phyloP scores from a whole-genome alignment of 176 grass and related monocot genomes.

The Cymbopogon citratus region DNA sequence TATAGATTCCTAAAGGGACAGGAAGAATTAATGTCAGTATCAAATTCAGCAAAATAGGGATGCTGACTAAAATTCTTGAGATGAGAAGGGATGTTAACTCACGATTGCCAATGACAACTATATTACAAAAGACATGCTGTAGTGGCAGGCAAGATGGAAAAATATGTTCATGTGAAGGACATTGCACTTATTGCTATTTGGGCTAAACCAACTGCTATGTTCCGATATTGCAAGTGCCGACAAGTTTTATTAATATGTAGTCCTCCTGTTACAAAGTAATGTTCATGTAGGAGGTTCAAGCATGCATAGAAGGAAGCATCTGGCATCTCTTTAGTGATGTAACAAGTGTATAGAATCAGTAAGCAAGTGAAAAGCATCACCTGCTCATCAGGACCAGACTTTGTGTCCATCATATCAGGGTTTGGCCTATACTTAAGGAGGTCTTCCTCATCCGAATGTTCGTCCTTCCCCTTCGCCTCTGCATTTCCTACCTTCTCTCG shows the following conservation, averaged over 20 bases:
- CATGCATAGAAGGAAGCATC: not conserved
- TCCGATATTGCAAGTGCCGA: not conserved
- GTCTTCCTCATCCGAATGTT: slow-evolving; percentile 53
- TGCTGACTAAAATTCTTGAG: not conserved
- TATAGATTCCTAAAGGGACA: too few species aligned
- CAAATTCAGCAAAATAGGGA: not conserved
- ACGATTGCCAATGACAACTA: not conserved
- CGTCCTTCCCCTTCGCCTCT: slow-evolving; percentile 33
- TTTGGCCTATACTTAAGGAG: slow-evolving; percentile 55
- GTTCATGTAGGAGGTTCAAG: not conserved
- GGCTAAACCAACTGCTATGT: not conserved
- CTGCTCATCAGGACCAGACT: slow-evolving; percentile 27
- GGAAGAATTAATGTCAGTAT: not conserved
- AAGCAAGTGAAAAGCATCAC: slow-evolving; percentile 16
- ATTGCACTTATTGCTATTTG: not conserved
- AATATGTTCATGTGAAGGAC: not conserved
- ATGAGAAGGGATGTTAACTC: not conserved
- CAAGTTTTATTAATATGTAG: not conserved
- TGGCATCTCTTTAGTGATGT: not conserved
- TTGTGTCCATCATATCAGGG: slow-evolving; percentile 64
- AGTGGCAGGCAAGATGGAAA: not conserved
- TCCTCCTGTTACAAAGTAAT: not conserved
- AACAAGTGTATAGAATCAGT: not conserved
- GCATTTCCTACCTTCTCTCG: slow-evolving; percentile 30
- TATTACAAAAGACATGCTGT: not conserved